phyloP scores from a whole-genome alignment of 371 early-diverging fungal species.

The Blastocladiella emersonii region DNA sequence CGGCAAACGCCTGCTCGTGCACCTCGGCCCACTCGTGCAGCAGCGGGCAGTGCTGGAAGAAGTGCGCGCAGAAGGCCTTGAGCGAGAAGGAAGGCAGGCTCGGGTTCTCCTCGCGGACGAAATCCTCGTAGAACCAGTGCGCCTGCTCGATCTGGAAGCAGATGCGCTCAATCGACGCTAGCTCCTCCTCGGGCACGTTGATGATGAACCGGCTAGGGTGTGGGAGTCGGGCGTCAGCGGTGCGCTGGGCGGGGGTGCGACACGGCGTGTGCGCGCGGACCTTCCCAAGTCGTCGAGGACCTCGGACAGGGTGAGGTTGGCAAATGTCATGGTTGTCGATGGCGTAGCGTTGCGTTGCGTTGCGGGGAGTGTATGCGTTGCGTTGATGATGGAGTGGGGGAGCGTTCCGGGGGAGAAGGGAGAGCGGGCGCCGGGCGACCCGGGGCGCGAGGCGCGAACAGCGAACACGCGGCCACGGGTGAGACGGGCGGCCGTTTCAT shows the following conservation, averaged over 20 bases:
- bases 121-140: constrained; percentile 99
- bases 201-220: constrained; percentile 84
- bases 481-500: too few species aligned
- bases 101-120: constrained; percentile 71
- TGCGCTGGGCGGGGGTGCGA: background rate
- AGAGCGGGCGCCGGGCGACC: too few species aligned
- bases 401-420: too few species aligned
- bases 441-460: too few species aligned
- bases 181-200: constrained; percentile 87
- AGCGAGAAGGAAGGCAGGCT: constrained; percentile 60
- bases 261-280: constrained; percentile 20
- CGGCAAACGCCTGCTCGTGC: constrained; percentile 70
- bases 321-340: constrained; percentile 32
- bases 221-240: too few species aligned
- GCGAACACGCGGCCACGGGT: too few species aligned
- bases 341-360: too few species aligned
- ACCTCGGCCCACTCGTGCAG: constrained; percentile 73
- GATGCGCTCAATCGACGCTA: constrained; percentile 76
- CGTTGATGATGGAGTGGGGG: too few species aligned
- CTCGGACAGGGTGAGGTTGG: constrained; percentile 52
- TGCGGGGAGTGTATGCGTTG: too few species aligned
- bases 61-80: constrained; percentile 64
- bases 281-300: constrained; percentile 73
- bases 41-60: constrained; percentile 78
- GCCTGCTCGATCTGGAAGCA: constrained; percentile 99